phyloP scores from a whole-genome alignment of 225 moss, liverwort and hornwort genomes.

The Neckera pumila region DNA sequence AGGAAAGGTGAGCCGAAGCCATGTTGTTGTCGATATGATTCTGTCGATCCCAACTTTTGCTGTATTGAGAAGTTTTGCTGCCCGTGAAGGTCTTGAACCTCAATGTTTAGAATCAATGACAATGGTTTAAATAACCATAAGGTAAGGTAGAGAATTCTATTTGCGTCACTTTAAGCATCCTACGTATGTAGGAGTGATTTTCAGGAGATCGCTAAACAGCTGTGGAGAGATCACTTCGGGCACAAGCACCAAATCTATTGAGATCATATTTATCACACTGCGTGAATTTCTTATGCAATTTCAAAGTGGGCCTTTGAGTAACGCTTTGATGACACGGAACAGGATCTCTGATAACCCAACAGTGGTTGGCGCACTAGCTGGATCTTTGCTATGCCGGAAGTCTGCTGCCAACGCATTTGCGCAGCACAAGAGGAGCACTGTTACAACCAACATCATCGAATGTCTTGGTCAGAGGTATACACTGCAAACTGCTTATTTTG shows the following conservation, averaged over 20 bases:
- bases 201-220: too few species aligned
- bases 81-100: background rate
- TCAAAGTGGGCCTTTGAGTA: background rate
- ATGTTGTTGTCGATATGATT: background rate
- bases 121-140: background rate
- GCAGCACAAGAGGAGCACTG: constrained; percentile 72
- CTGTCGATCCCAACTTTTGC: background rate
- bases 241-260: background rate
- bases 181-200: background rate
- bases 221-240: background rate
- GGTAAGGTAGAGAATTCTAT: background rate
- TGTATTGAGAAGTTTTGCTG: background rate
- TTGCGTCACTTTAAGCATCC: background rate
- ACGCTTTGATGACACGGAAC: background rate
- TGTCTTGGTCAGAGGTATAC: constrained; percentile 65
- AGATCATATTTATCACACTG: background rate
- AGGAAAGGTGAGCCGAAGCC: constrained; percentile 22
- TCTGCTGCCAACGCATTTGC: constrained; percentile 77
- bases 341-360: constrained; percentile 74
- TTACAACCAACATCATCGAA: constrained; percentile 83
- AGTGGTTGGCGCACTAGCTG: constrained; percentile 74
- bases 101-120: background rate
- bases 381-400: constrained; percentile 65
- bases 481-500: background rate
- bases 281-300: background rate